phyloP scores from a whole-genome alignment of 495 filamentous ascomycete genomes.

The Penicillium lagena region DNA sequence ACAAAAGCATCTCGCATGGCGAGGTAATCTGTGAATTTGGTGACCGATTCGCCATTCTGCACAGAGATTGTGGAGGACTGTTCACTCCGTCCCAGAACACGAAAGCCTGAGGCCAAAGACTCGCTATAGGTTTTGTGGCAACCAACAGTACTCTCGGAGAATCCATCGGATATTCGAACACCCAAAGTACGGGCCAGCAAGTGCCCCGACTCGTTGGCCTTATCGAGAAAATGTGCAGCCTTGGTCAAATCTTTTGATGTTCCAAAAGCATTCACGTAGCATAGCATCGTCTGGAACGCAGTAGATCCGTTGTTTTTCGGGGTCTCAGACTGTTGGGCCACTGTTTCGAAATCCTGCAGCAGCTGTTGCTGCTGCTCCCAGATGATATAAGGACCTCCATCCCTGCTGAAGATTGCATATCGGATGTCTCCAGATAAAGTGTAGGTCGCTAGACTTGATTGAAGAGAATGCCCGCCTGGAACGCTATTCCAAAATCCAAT shows the following conservation, averaged over 20 bases:
- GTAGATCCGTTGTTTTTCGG: slow-evolving; percentile 5
- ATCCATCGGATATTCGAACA: slow-evolving; percentile 8
- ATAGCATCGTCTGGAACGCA: slow-evolving; percentile 20
- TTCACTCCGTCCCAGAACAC: not conserved
- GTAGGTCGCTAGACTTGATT: slow-evolving; percentile 20
- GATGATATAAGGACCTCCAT: slow-evolving; percentile 12
- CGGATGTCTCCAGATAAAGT: slow-evolving; percentile 12
- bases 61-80: not conserved
- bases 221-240: slow-evolving; percentile 12
- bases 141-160: not conserved
- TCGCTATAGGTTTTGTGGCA: not conserved
- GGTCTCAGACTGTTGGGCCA: slow-evolving; percentile 5
- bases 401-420: slow-evolving; percentile 16
- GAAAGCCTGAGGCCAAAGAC: slow-evolving; percentile 1
- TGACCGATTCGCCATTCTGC: not conserved
- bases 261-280: slow-evolving; percentile 18
- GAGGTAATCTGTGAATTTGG: slow-evolving; percentile 2
- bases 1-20: not conserved
- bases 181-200: slow-evolving; percentile 2
- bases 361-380: slow-evolving; percentile 24
- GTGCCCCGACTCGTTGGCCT: slow-evolving; percentile 8
- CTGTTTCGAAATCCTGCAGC: slow-evolving; percentile 11
- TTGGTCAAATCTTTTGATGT: slow-evolving; percentile 8
- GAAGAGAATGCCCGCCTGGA: slow-evolving; percentile 10
- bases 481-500: slow-evolving; percentile 19